Evolutionary conservation across 2,329 filamentous ascomycete genomes (phyloP).

Genomic region (Penicillium sp.): DNA sequence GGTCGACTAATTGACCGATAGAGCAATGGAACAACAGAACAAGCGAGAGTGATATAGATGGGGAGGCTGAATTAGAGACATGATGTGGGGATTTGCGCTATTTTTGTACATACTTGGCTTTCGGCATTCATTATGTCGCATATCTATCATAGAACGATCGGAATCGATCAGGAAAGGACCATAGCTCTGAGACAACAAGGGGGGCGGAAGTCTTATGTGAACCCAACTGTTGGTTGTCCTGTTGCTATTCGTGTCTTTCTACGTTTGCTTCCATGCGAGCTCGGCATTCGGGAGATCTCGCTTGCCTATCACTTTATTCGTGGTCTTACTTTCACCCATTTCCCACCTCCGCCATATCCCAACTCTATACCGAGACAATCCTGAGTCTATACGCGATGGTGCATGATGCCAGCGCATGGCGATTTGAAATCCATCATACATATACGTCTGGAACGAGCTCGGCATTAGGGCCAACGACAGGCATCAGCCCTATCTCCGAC

Average conservation of each 20-base stretch:
- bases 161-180: not conserved
- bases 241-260: not conserved
- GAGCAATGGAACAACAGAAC: not conserved
- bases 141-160: not conserved
- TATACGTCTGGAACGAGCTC: not conserved
- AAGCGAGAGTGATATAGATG: not conserved
- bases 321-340: not conserved
- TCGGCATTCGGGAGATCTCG: conserved; percentile 1
- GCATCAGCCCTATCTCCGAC: not conserved
- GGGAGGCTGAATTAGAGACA: conserved; percentile 27
- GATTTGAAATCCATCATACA: not conserved
- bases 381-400: too few species aligned
- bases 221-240: not conserved
- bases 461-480: not conserved
- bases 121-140: not conserved
- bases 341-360: not conserved
- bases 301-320: not conserved
- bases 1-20: not conserved
- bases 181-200: conserved; percentile 22
- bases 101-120: conserved; percentile 21
- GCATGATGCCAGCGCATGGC: conserved; percentile 3
- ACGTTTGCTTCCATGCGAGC: not conserved
- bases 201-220: conserved; percentile 18
- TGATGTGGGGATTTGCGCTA: conserved; percentile 15
- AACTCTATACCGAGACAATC: not conserved